These are phyloP conservation scores for Solanum peruvianum DNA, from an alignment of 257 asterid genomes.

Conservation along the genomic window DNA sequence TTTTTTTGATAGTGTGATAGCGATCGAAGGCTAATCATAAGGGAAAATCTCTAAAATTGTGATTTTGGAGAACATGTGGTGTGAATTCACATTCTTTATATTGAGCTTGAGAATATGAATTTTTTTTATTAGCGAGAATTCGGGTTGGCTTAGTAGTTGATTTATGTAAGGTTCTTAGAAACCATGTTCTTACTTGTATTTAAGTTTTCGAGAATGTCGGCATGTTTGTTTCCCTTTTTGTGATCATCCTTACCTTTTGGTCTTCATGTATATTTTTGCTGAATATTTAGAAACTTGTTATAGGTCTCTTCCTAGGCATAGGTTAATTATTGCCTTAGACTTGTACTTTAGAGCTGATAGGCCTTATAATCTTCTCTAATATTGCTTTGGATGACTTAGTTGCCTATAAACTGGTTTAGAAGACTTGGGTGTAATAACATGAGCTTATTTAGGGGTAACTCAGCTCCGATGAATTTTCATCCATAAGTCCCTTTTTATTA, in stretches of 20 bases:
- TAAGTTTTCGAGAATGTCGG: neutral
- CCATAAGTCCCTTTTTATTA: neutral
- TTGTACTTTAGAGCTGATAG: too few species aligned
- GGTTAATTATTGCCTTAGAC: neutral
- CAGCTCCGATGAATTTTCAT: neutral
- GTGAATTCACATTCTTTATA: neutral
- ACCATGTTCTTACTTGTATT: neutral
- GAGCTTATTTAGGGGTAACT: neutral
- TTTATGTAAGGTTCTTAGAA: neutral
- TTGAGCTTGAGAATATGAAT: neutral
- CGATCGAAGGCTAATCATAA: neutral
- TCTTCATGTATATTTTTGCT: neutral
- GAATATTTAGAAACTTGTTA: neutral
- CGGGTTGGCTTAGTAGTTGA: neutral
- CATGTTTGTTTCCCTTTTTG: neutral
- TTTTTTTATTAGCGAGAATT: too few species aligned
- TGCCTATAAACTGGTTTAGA: neutral
- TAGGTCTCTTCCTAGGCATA: neutral
- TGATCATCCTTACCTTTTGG: neutral
- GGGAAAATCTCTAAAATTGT: neutral
- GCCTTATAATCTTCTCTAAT: neutral
- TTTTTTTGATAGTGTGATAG: neutral
- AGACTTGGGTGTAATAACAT: neutral
- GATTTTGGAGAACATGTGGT: neutral
- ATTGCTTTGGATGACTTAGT: neutral